Conservation (phyloP, 2,329 filamentous ascomycete species). For the Claviceps sp. region DNA sequence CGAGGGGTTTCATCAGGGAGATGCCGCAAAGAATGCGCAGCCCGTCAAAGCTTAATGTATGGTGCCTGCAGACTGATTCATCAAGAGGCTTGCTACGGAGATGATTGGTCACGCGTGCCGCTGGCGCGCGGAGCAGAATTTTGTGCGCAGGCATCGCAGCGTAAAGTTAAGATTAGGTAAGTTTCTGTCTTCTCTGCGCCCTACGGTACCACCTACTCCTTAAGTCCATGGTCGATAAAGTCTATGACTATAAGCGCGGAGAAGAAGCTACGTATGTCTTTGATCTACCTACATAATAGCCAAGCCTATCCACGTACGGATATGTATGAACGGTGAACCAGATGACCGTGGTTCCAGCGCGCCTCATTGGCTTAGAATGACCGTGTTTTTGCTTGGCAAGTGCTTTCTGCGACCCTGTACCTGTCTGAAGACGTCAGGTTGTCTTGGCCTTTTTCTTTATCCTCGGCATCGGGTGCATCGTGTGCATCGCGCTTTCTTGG, state of each 20-base stretch:
- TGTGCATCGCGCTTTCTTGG: conserved; percentile 1
- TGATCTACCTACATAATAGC: background rate
- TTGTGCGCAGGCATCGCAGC: background rate
- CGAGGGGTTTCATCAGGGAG: background rate
- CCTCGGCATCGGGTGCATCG: background rate
- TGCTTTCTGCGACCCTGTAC: background rate
- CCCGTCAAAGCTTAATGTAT: background rate
- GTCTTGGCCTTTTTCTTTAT: background rate
- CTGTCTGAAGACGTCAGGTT: conserved; percentile 1
- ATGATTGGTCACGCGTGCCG: background rate
- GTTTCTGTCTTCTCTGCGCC: background rate
- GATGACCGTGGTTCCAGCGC: background rate
- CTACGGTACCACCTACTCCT: too few species aligned
- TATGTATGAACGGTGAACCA: too few species aligned
- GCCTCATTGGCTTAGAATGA: background rate
- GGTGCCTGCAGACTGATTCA: background rate
- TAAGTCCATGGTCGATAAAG: too few species aligned
- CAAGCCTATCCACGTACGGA: background rate
- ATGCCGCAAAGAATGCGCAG: background rate
- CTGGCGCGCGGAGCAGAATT: too few species aligned
- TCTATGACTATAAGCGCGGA: too few species aligned
- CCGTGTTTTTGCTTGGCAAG: background rate
- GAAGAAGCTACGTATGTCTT: too few species aligned
- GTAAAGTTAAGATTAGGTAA: background rate
- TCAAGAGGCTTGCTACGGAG: background rate